These are phyloP conservation scores for Macadamia tetraphylla DNA, from an alignment of 164 flowering plant species.

Conservation along the genomic window DNA sequence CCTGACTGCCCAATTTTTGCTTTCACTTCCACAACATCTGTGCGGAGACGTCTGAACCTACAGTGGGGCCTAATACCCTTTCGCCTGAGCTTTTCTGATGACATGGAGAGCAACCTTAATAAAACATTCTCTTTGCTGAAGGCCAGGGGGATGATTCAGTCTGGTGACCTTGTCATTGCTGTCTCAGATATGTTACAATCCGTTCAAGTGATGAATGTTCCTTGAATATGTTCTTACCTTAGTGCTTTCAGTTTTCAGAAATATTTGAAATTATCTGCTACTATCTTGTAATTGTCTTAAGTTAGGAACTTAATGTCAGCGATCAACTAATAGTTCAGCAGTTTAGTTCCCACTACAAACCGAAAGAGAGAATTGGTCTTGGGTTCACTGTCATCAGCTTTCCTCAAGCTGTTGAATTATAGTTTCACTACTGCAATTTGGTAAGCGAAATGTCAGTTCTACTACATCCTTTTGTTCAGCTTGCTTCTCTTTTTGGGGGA, in stretches of 20 bases:
- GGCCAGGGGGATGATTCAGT: conserved; percentile 85
- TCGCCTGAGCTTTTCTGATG: conserved; percentile 79
- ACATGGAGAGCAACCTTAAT: conserved; percentile 93
- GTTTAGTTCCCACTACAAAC: background rate
- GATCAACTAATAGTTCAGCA: background rate
- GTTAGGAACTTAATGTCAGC: background rate
- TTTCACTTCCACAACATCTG: conserved; percentile 67
- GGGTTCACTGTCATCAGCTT: background rate
- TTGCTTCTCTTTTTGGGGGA: no score
- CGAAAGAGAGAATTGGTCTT: background rate
- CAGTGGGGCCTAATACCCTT: conserved; percentile 97
- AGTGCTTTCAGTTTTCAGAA: background rate
- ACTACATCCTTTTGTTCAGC: no score
- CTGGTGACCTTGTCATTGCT: conserved; percentile 90
- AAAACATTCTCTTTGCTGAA: conserved; percentile 81
- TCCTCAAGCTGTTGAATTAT: no score
- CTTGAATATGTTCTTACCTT: conserved; percentile 24
- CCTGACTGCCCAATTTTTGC: conserved; percentile 99
- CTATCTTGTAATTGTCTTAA: background rate
- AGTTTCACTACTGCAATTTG: no score
- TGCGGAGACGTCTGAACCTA: conserved; percentile 80
- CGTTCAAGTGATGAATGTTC: conserved; percentile 94
- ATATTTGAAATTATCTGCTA: background rate
- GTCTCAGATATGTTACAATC: conserved; percentile 96
- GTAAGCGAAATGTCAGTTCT: no score